A percentile compares a stretch with the other conserved stretches of the same genome.
Evolutionary conservation across 78 protist genomes (phyloP).

Genomic region (Pigoraptor vietnamica): DNA sequence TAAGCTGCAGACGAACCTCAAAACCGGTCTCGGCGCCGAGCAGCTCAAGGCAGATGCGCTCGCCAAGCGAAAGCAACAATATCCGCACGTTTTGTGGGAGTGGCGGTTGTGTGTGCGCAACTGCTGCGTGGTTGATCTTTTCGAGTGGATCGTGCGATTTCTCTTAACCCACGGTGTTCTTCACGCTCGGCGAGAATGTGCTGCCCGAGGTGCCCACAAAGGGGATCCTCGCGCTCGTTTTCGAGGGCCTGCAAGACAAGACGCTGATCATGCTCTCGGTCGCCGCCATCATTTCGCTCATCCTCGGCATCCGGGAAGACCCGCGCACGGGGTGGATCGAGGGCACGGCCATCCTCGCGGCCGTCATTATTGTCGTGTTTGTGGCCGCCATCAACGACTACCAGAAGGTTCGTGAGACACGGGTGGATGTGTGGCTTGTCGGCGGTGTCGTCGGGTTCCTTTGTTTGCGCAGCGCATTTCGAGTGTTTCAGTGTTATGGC

Average conservation of each 20-base stretch:
- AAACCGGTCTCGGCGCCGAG: background rate
- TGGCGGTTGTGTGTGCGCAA: too few relatives aligned
- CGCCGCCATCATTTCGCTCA: constrained; percentile 69
- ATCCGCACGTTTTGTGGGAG: background rate
- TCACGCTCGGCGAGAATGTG: constrained; percentile 14
- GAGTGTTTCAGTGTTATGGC: too few relatives aligned
- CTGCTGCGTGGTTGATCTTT: background rate
- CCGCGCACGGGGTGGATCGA: constrained; percentile 83
- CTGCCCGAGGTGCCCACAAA: constrained; percentile 10
- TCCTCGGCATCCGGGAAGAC: constrained; percentile 29
- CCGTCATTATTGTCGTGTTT: constrained; percentile 77
- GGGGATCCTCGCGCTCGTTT: constrained; percentile 1
- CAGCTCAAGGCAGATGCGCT: background rate
- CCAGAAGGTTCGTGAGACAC: background rate
- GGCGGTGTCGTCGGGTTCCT: too few relatives aligned
- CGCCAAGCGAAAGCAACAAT: background rate
- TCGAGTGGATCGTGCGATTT: background rate
- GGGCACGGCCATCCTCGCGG: constrained; percentile 86
- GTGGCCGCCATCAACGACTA: constrained; percentile 52
- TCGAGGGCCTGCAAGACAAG: constrained; percentile 70
- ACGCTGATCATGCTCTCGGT: constrained; percentile 67
- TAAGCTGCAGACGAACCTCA: background rate
- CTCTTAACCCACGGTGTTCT: too few relatives aligned
- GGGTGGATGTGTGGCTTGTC: too few relatives aligned
- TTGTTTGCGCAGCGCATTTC: background rate